Evolutionary conservation across 768 basidiomycete species (phyloP).

Genomic region (Crepidotus variabilis): DNA sequence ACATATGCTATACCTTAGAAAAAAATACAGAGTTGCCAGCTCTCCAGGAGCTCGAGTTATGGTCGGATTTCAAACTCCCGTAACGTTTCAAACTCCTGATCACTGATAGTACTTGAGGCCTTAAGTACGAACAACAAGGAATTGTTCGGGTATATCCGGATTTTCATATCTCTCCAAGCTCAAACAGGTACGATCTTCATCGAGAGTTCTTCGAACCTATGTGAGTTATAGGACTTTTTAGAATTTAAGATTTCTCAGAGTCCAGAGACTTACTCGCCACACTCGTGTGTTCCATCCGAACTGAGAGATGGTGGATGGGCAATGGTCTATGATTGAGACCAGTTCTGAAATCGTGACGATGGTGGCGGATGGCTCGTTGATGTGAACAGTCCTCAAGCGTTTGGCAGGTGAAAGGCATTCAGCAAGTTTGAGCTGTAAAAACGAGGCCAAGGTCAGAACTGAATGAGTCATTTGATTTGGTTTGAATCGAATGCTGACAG

Average conservation of each 20-base stretch:
- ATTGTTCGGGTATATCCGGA: slow-evolving; percentile 68
- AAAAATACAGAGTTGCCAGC: too few species aligned
- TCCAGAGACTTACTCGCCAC: slow-evolving; percentile 53
- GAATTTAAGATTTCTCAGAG: background rate
- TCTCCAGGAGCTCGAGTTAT: too few species aligned
- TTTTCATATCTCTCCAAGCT: slow-evolving; percentile 50
- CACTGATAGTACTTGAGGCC: too few species aligned
- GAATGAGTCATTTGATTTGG: too few species aligned
- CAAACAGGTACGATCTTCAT: slow-evolving; percentile 14
- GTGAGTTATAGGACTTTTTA: background rate
- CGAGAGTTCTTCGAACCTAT: background rate
- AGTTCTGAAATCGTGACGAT: slow-evolving; percentile 32
- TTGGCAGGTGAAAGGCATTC: slow-evolving; percentile 40
- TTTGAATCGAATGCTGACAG: background rate
- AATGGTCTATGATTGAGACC: slow-evolving; percentile 42
- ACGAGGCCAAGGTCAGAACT: background rate
- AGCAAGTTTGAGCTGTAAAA: slow-evolving; percentile 21
- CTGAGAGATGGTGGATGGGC: slow-evolving; percentile 45
- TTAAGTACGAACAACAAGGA: slow-evolving; percentile 61
- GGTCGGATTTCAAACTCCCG: too few species aligned
- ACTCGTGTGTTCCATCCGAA: slow-evolving; percentile 70
- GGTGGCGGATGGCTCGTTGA: slow-evolving; percentile 41
- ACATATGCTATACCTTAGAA: too few species aligned
- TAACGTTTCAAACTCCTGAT: too few species aligned
- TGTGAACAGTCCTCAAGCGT: slow-evolving; percentile 53